Evolutionary conservation across 495 filamentous ascomycete species (phyloP), one percentile per base, ranked within the genome.

Genomic region (Aspergillus sparsus): DNA sequence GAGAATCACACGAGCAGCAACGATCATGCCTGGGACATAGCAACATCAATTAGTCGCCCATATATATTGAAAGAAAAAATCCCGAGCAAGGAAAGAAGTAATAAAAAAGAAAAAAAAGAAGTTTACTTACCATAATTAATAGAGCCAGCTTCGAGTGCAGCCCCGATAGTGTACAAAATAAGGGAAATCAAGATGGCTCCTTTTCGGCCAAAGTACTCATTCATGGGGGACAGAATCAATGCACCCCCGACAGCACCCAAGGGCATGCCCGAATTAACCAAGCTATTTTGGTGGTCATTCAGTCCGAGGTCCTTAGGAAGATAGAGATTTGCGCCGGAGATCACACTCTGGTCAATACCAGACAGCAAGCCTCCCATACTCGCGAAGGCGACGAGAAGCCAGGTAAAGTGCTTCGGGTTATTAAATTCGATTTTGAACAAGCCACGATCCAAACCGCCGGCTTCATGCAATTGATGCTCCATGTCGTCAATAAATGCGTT

Each of bases 331-430:
- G 85, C 85, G 57, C 84, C 84, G 49, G 71, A 77, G 64, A 87
- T 87, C 34, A 85, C 68, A 32, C 79, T 84, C 69, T 86, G 84
- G 64, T 87, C 85, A 9, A 87, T 72, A 65, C 84, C 85, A 10
- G 82, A 85, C 2, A 87, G 77, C 35, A 87, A 59, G 65, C 84
- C 85, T 57, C 83, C 83, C 79, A 86, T 82, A 3, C 80, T 83
- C 32, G 84, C 85, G 63, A 87, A 86, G 33, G 74, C 82, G n/a
- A 85, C 84, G 9, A 87, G 77, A 12, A 87, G 65, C 66, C 77
- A 85, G 36, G 83, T 86, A 63, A 85, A 87, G 46, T 68, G 41
- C 37, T 68, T 71, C 0, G 79, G 79, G 61, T 77, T 77, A 41
- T 68, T 58, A 55, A 62, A 58, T 33, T 53, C 21, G 34, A 60